Base-by-base conservation (phyloP, 1,284 basidiomycete genomes). In the Pseudozyma tsukubaensis region DNA sequence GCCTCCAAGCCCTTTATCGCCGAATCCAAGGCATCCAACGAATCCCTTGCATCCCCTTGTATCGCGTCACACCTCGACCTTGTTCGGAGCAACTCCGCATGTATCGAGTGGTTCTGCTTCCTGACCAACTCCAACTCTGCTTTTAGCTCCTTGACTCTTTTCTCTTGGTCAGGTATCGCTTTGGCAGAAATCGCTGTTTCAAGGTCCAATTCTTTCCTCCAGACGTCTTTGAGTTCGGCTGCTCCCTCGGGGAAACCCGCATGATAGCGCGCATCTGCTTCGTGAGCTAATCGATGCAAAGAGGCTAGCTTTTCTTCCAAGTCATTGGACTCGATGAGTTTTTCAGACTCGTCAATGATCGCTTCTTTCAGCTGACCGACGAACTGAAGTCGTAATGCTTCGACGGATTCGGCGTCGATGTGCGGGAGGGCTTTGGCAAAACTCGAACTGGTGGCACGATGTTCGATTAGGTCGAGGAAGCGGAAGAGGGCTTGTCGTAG, bases 401-500 rank as follows among this genome's bases (percentile, higher is more conserved):
- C 75, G 35, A 72, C 58, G 14, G 62, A 72, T 9, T 73, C 67
- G 10, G 37, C 44, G 49, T 76, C 76, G 19, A 79, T 56, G 21
- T 59, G 50, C 21, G 79, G 79, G 11, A 81, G 65, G 0, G 75
- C 63, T 29, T 72, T 72, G 45, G 59, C 62, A 39, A 81, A 71
- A 50, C 67, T 72, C 16, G 59, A 61, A 6, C 66, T 45, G 47
- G 70, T 73, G 0, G 77, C 79, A n/a, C 73, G 72, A 34, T 77
- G 59, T 29, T 79, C 77, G 40, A 81, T 77, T 8, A 81, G 60
- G 21, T 75, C 72, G 19, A 81, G 59, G 59, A 81, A 81, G 32
- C 76, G 76, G 39, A 58, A 67, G 11, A 81, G 72, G 10, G 79
- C 77, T 45, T 67, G 62, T 8, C 77, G 67, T 24, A 81, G 72